Percentiles rank a stretch among this genome's conserved stretches.
Evolutionary conservation across 139 green algal genomes (phyloP).

Genomic region (Zygnema circumcarinatum): DNA sequence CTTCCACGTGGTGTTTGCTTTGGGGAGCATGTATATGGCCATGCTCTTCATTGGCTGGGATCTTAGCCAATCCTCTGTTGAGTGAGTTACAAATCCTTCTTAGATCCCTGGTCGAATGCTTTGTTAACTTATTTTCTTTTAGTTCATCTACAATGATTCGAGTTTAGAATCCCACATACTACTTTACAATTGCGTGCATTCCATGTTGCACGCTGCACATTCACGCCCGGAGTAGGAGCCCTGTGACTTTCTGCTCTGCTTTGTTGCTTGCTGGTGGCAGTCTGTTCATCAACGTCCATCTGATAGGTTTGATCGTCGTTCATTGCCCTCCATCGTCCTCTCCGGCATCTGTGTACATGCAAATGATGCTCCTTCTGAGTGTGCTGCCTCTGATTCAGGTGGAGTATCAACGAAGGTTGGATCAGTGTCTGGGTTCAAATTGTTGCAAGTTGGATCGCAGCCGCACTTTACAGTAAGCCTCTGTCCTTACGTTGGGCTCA

Average conservation of each 20-base stretch:
- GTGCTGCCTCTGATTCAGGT: slow-evolving; percentile 66
- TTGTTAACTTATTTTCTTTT: neutral
- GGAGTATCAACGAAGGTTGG: slow-evolving; percentile 95
- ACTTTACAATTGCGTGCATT: too few relatives aligned
- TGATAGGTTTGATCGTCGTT: too few relatives aligned
- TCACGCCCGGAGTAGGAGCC: neutral
- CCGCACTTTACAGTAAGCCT: slow-evolving; percentile 75
- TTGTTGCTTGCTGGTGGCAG: too few relatives aligned
- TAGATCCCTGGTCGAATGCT: too few relatives aligned
- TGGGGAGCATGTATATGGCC: slow-evolving; percentile 92
- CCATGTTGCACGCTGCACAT: too few relatives aligned
- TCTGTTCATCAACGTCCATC: too few relatives aligned
- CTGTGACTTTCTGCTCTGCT: too few relatives aligned
- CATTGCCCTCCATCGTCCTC: too few relatives aligned
- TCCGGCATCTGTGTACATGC: too few relatives aligned
- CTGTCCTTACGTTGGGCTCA: neutral
- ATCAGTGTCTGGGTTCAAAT: slow-evolving; percentile 93
- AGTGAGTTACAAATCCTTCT: neutral
- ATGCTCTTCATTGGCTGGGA: slow-evolving; percentile 97
- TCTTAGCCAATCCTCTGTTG: slow-evolving; percentile 22
- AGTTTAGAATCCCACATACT: too few relatives aligned
- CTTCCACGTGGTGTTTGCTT: slow-evolving; percentile 97
- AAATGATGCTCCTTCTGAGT: neutral
- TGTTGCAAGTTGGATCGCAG: slow-evolving; percentile 77
- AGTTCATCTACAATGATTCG: neutral